Base-by-base conservation (phyloP, 805 yeast genomes). In the Wickerhamiella australiensis region DNA sequence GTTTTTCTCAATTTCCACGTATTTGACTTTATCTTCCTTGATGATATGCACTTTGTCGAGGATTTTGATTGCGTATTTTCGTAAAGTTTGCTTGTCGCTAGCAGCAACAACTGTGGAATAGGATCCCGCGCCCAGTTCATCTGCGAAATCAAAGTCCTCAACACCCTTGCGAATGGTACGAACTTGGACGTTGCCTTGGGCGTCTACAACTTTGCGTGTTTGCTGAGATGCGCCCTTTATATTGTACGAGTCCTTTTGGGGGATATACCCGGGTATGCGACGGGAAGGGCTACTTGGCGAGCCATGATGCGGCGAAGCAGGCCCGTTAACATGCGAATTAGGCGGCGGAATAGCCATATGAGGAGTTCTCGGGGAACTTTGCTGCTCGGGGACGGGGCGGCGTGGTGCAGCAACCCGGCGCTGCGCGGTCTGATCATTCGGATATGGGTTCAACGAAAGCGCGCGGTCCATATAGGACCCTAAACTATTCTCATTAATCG, bases 61-160 rank as follows among this genome's bases (percentile, higher is more conserved):
- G 1, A 92, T 83, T 66, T 92, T 92, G 57, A 92, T 80, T 21
- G 98, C 98, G 61, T 79, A 92, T 6, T 86, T 79, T 52, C 80
- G 75, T 61, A 78, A 73, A 42, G 84, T 81, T 58, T 78, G 80
- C 21, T 78, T 62, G 53, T 90, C 96, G 4, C 82, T 70, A 0
- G 95, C 98, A 51, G 84, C 82, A 58, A 78, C 85, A 8, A 90
- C 98, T 5, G 94, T 85, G 9, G 97, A 88, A 62, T 90, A 92
- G 6, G 96, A 86, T 1, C 98, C 98, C 62, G 86, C 95, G 4
- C 98, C 98, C 21, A 92, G 75, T 41, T 82, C 79, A 15, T 85
- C 79, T 8, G 95, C 94, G 62, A 92, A 86, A 54, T 79, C 82
- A 65, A 88, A 92, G 62, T 92, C 98, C 56, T 80, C 78, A 11